Conservation (phyloP, 768 basidiomycete genomes). For the Dentipellis fragilis region DNA sequence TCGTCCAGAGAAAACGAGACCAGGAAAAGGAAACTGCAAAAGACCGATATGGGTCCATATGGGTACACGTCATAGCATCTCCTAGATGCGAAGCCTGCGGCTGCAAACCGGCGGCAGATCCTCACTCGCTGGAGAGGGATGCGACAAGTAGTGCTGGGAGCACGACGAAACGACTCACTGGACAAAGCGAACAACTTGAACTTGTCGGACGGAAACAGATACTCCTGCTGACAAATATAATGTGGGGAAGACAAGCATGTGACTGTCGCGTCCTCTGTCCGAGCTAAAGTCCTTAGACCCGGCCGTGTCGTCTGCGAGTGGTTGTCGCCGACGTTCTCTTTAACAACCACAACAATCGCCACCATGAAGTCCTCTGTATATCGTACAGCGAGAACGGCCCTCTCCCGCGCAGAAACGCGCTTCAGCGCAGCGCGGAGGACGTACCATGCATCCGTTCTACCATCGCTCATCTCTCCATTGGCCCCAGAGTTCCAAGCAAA, state of each 20-base stretch:
- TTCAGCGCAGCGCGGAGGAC: neutral
- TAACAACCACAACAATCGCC: conserved; percentile 12
- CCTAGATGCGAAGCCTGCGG: too few species aligned
- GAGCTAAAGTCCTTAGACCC: neutral
- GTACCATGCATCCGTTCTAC: conserved; percentile 68
- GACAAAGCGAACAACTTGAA: neutral
- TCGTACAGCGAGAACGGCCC: neutral
- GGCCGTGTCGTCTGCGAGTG: neutral
- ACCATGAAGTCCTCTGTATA: neutral
- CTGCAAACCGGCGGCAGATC: too few species aligned
- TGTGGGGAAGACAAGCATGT: neutral
- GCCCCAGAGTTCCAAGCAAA: conserved; percentile 66
- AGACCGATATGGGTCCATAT: neutral
- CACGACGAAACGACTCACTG: neutral
- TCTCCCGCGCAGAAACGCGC: neutral
- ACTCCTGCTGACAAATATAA: neutral
- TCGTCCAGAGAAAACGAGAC: too few species aligned
- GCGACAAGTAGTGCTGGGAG: too few species aligned
- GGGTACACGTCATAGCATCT: neutral
- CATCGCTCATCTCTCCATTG: conserved; percentile 56
- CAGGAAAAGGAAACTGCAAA: too few species aligned
- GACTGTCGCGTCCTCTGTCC: neutral
- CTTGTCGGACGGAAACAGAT: neutral
- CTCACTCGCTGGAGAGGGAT: too few species aligned
- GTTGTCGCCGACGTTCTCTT: neutral